Conservation (phyloP, 345 rosid species). For the Iberis pinnata region DNA sequence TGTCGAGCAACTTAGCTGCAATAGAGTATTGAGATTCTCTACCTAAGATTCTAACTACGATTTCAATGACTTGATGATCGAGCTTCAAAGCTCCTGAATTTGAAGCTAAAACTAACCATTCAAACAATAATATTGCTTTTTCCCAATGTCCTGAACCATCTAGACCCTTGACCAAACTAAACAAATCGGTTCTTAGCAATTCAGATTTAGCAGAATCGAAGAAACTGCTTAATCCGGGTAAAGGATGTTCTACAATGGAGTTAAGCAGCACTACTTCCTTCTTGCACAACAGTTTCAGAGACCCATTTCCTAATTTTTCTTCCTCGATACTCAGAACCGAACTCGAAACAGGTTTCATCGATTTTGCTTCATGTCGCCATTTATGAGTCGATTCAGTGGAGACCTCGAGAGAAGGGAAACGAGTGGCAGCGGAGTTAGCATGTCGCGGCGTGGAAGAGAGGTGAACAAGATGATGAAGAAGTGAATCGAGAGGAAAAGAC, state of each 20-base stretch:
- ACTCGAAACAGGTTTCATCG: conserved; percentile 16
- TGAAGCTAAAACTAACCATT: conserved; percentile 46
- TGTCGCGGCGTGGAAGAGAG: conserved; percentile 44
- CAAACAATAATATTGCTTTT: conserved; percentile 59
- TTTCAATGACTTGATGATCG: conserved; percentile 49
- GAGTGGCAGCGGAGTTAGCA: conserved; percentile 22
- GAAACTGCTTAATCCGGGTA: conserved; percentile 40
- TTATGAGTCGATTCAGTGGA: no score
- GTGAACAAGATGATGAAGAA: conserved; percentile 69
- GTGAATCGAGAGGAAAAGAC: conserved; percentile 55
- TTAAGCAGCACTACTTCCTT: conserved; percentile 42
- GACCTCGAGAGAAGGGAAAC: conserved; percentile 40
- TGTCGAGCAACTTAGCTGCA: conserved; percentile 67
- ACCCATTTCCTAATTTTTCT: conserved; percentile 23
- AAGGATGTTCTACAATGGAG: conserved; percentile 48
- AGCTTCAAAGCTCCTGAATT: conserved; percentile 32
- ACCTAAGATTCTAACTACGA: conserved; percentile 62
- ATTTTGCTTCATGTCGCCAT: no score
- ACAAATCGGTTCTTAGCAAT: conserved; percentile 51
- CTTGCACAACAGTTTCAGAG: conserved; percentile 42
- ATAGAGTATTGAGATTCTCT: conserved; percentile 63
- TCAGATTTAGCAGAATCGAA: conserved; percentile 47
- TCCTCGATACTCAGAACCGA: conserved; percentile 25
- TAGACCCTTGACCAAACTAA: conserved; percentile 54
- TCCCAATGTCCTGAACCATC: conserved; percentile 66